phyloP scores from a whole-genome alignment of 305 asterid genomes.

The Stenogyne calaminthoides region DNA sequence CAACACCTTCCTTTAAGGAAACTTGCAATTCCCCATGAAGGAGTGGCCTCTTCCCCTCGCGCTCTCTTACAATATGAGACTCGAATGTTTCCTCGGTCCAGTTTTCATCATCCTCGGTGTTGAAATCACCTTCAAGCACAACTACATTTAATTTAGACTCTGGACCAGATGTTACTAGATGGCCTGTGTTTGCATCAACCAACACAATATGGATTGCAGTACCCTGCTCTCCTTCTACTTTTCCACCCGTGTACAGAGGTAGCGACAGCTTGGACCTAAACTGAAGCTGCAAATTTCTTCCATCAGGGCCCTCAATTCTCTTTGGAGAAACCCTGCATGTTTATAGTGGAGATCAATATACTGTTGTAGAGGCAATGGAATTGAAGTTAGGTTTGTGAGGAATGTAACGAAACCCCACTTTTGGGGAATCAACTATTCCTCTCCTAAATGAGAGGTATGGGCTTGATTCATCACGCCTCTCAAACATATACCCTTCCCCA shows the following conservation, averaged over 20 bases:
- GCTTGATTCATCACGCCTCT: background rate
- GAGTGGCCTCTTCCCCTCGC: constrained; percentile 97
- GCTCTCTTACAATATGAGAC: constrained; percentile 85
- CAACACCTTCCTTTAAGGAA: constrained; percentile 88
- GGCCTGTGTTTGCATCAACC: constrained; percentile 71
- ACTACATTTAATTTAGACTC: constrained; percentile 84
- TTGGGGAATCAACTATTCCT: background rate
- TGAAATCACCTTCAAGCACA: constrained; percentile 97
- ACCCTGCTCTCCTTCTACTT: constrained; percentile 94
- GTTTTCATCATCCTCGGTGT: constrained; percentile 83
- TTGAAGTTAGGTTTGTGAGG: background rate
- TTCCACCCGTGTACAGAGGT: constrained; percentile 95
- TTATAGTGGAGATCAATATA: constrained; percentile 11
- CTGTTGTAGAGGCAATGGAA: constrained; percentile 15
- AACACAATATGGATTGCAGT: constrained; percentile 77
- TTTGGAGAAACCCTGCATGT: constrained; percentile 82
- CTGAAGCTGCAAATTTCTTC: constrained; percentile 83
- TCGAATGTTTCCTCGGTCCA: constrained; percentile 90
- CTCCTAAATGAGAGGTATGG: background rate
- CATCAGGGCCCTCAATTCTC: constrained; percentile 87
- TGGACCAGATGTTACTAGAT: constrained; percentile 75
- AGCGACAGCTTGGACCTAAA: constrained; percentile 89
- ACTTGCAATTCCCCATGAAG: constrained; percentile 87
- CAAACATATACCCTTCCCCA: background rate
- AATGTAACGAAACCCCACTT: background rate